Evolutionary conservation across 2,329 filamentous ascomycete species (phyloP), one percentile per base, ranked within the genome.

Genomic region (Aspergillus japonicus): DNA sequence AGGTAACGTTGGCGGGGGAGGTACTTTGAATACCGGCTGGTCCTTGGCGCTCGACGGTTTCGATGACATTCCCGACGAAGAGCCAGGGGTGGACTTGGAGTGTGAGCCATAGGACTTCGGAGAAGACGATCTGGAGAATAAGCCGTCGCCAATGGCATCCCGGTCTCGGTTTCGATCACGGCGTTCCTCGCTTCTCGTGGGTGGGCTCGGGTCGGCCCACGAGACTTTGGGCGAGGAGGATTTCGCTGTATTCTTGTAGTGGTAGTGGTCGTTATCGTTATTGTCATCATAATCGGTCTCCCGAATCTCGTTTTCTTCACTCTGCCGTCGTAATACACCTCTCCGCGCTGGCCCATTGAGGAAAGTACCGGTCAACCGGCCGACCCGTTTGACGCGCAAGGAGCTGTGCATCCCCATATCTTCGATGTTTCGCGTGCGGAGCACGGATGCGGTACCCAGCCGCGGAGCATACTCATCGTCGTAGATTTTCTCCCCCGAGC

Each of bases 331-430:
- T 65, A 80, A 82, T 62, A 89, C 84, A 26, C 90, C 91, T 66
- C 92, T 83, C 57, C 91, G 85, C 21, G 91, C 90, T 29, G 91
- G 91, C 1, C 90, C 91, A 66, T 90, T 92, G 23, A 95, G 79
- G 65, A 94, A 93, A 61, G 86, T 89, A 1, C 91, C 91, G 2
- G 89, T 85, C 7, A 89, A 81, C 74, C 91, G 90, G 16, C 88
- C 89, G 14, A 91, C 85, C 62, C 90, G 83, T 76, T 93, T 94
- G 60, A 93, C 81, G 5, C 91, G 85, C 81, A 92, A 85, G 0
- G 91, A 92, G 67, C 88, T 88, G 61, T 91, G 89, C 1, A 86
- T 78, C 14, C 85, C 87, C 35, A 79, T 77, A 35, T 89, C 87
- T 24, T 92, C 89, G 2, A 86, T 86, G 53, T 82, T 80, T 7